Evolutionary conservation across 2,329 filamentous ascomycete genomes (phyloP).

Genomic region (Aspergillus sp.): DNA sequence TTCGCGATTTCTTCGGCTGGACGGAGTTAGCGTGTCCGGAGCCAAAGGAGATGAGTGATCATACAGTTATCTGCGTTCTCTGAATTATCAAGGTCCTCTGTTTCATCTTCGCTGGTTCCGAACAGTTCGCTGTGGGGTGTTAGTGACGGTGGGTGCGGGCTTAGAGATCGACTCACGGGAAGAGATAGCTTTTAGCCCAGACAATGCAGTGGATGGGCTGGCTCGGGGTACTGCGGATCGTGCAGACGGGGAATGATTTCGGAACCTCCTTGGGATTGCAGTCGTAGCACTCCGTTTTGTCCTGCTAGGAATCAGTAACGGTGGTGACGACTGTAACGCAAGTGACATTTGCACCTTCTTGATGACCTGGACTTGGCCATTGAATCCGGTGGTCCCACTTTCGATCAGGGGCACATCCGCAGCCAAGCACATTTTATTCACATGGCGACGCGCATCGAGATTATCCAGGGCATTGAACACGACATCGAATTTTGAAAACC

Average conservation of each 20-base stretch:
- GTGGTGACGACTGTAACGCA: background rate
- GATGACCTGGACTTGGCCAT: constrained; percentile 96
- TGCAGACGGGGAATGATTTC: constrained; percentile 94
- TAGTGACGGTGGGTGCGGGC: constrained; percentile 17
- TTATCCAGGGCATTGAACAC: constrained; percentile 99
- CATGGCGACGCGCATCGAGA: constrained; percentile 86
- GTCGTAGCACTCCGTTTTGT: constrained; percentile 91
- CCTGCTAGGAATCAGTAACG: constrained; percentile 42
- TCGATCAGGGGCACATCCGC: constrained; percentile 89
- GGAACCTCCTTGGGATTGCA: constrained; percentile 86
- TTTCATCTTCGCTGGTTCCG: constrained; percentile 83
- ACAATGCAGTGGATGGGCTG: constrained; percentile 99
- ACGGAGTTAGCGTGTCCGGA: constrained; percentile 17
- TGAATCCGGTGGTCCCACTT: constrained; percentile 96
- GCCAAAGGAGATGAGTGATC: constrained; percentile 8
- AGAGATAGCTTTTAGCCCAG: constrained; percentile 94
- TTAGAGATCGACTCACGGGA: constrained; percentile 56
- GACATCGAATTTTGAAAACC: constrained; percentile 79
- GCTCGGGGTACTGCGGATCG: constrained; percentile 91
- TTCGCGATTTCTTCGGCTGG: constrained; percentile 79
- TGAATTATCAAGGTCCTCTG: constrained; percentile 74
- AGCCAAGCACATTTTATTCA: constrained; percentile 95
- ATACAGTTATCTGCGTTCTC: constrained; percentile 76
- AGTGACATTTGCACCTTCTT: constrained; percentile 58
- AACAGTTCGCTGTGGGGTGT: constrained; percentile 68